These are phyloP conservation scores for Lyophyllum decastes DNA, from an alignment of 768 basidiomycete genomes.

Conservation along the genomic window DNA sequence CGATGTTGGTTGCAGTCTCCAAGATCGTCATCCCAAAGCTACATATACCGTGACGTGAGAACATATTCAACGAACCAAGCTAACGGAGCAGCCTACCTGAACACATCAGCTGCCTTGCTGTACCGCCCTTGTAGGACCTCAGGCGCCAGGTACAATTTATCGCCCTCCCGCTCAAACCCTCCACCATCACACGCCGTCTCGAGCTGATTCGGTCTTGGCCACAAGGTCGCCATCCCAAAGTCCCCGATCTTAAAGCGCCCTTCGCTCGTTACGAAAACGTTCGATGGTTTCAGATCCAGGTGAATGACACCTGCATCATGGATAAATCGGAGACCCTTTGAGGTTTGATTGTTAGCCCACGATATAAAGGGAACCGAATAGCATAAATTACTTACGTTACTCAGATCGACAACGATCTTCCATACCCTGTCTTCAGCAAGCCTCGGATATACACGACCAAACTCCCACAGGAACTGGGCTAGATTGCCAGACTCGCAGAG, in stretches of 20 bases:
- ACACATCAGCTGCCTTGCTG: conserved; percentile 93
- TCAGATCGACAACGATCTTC: conserved; percentile 93
- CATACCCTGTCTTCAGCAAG: conserved; percentile 93
- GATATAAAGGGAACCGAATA: conserved; percentile 25
- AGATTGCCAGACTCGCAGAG: conserved; percentile 94
- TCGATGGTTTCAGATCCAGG: conserved; percentile 96
- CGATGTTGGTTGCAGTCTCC: conserved; percentile 93
- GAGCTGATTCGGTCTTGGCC: conserved; percentile 61
- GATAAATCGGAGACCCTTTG: conserved; percentile 83
- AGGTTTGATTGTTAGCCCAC: conserved; percentile 31
- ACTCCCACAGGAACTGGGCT: conserved; percentile 87
- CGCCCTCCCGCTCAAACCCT: conserved; percentile 92
- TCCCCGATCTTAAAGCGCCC: conserved; percentile 97
- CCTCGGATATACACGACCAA: conserved; percentile 79
- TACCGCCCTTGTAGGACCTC: conserved; percentile 93
- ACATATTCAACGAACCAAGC: conserved; percentile 24
- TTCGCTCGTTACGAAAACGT: conserved; percentile 85
- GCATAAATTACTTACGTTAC: conserved; percentile 64
- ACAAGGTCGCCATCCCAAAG: conserved; percentile 97
- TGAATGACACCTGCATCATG: conserved; percentile 90
- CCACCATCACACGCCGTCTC: conserved; percentile 30
- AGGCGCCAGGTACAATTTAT: conserved; percentile 95
- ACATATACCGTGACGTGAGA: conserved; percentile 41
- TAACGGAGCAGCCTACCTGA: conserved; percentile 70
- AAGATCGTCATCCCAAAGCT: conserved; percentile 96